Evolutionary conservation across 1,284 basidiomycete species (phyloP).

Genomic region (Ceratorhiza oryzae-sativae): DNA sequence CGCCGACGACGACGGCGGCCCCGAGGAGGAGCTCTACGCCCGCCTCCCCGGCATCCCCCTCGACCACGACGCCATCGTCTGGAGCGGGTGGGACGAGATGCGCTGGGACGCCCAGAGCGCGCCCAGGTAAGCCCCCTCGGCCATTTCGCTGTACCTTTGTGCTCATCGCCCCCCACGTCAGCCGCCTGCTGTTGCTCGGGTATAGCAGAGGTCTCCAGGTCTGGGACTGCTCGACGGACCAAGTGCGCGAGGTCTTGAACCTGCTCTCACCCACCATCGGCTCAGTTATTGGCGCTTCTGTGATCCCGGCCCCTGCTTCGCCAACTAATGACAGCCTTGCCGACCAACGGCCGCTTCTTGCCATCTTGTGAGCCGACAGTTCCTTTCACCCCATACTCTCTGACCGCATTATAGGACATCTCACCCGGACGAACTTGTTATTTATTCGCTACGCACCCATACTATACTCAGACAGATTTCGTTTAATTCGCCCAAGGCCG

Average conservation of each 20-base stretch:
- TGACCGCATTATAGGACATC: conserved; percentile 43
- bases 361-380: conserved; percentile 60
- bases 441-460: conserved; percentile 69
- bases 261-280: conserved; percentile 52
- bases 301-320: conserved; percentile 53
- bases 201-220: conserved; percentile 65
- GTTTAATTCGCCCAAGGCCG: conserved; percentile 46
- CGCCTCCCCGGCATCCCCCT: not conserved
- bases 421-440: conserved; percentile 52
- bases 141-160: not conserved
- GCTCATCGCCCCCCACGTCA: not conserved
- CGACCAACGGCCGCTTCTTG: conserved; percentile 59
- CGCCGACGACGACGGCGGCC: conserved; percentile 35
- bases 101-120: conserved; percentile 8
- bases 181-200: not conserved
- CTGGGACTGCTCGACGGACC: conserved; percentile 69
- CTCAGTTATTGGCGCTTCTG: conserved; percentile 49
- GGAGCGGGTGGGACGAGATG: conserved; percentile 36
- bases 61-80: conserved; percentile 1
- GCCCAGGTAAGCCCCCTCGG: conserved; percentile 7
- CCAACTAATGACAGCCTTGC: conserved; percentile 48
- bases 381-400: conserved; percentile 40
- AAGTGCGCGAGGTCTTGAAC: conserved; percentile 64
- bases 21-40: conserved; percentile 20
- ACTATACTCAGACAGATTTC: conserved; percentile 60